Evolutionary conservation across 345 rosid genomes (phyloP), one percentile per base, ranked within the genome.

Genomic region (Sonneratia caseolaris): DNA sequence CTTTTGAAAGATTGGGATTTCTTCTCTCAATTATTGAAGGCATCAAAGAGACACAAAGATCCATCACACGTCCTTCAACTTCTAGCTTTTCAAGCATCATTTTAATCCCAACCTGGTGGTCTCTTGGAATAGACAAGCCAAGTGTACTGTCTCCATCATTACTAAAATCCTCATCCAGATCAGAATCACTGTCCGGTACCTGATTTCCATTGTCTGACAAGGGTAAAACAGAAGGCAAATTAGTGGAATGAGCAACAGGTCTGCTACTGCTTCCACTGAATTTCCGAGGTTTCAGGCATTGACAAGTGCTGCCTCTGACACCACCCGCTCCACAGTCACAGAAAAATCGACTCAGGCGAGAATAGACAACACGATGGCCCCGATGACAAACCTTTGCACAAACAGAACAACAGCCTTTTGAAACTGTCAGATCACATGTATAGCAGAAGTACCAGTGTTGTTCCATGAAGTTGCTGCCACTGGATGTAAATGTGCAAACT

Each of bases 251-350:
- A 69, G 83, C 86, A 73, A 80, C 72, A 65, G 91, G 88, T 36
- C 76, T 81, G 55, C 72, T 84, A 68, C 86, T 92, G 83, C 68
- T 82, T 78, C 88, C 91, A 75, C 82, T 87, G 79, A 84, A 87
- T 83, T 95, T 90, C 48, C 97, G 93, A 71, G 98, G 97, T 83
- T 95, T 95, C 87, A 92, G 83, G 82, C 99, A 92, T 74, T 90
- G 98, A 73, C 99, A 95, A 84, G 80, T 90, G 86, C 92, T 89
- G 69, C 99, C 97, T 83, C 95, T 89, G 72, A 90, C 98, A 81
- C 99, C 99, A 68, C 98, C 99, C 13, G 98, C 99, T 84, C 99
- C 99, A 79, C 99, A 95, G 81, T 95, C 99, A 43, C 99, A 95
- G 79, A 95, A 95, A 79, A 95, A 95, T 3, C 99, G 86, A 83